Conservation (phyloP, 169 alveolate genomes). For the Besnoitia besnoiti region DNA sequence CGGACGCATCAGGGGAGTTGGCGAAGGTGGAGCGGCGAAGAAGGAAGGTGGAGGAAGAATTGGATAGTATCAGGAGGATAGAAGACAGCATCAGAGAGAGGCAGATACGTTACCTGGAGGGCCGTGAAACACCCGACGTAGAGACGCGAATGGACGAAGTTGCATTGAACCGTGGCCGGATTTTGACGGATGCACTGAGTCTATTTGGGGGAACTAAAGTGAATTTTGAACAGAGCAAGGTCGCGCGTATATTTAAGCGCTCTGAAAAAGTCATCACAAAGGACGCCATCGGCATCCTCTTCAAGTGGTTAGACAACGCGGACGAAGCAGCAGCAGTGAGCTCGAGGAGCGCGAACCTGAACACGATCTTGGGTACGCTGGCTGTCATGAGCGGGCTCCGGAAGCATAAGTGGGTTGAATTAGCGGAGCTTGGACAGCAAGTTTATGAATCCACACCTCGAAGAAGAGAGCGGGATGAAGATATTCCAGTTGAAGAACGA, state of each 20-base stretch:
- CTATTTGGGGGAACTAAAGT: not conserved
- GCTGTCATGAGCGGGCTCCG: conserved; percentile 3
- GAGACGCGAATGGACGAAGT: not conserved
- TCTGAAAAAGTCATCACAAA: not conserved
- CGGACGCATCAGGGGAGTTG: not conserved
- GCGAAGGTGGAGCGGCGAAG: not conserved
- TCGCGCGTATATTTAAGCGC: not conserved
- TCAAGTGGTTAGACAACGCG: not conserved
- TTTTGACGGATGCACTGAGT: not conserved
- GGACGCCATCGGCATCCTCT: not conserved
- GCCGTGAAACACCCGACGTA: not conserved
- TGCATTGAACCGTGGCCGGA: not conserved
- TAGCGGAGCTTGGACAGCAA: not conserved
- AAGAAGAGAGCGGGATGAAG: not conserved
- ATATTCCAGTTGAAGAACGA: not conserved
- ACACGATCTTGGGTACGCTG: not conserved
- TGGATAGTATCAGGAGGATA: not conserved
- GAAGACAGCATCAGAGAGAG: not conserved
- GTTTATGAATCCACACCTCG: not conserved
- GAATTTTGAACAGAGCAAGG: not conserved
- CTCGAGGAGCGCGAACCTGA: not conserved
- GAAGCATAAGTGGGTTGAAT: not conserved
- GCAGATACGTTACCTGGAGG: not conserved
- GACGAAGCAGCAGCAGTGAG: not conserved
- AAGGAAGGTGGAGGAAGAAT: not conserved